A percentile compares a stretch with the other conserved stretches of the same genome.
These are phyloP conservation scores for Polytrichum formosum DNA, from an alignment of 225 moss, liverwort and hornwort species.

Conservation along the genomic window DNA sequence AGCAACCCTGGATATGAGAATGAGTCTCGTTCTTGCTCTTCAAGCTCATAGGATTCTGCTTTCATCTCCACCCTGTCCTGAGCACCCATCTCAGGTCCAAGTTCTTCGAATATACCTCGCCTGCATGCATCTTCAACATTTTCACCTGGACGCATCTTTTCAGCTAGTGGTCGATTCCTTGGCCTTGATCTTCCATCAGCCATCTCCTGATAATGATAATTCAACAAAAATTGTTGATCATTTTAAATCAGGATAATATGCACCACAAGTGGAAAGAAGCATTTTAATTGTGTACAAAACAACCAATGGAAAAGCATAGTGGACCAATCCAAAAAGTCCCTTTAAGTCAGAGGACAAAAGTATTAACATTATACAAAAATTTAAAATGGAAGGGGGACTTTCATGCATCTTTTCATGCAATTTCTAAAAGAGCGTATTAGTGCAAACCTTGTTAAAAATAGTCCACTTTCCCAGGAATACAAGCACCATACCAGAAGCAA, in stretches of 20 bases:
- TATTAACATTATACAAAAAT: not conserved
- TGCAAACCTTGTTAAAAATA: no score
- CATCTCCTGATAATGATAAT: slow-evolving; percentile 56
- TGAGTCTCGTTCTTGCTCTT: slow-evolving; percentile 79
- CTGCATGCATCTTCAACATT: slow-evolving; percentile 71
- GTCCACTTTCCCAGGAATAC: no score
- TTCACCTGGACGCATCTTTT: slow-evolving; percentile 93
- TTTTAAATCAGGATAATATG: not conserved
- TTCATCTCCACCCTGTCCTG: slow-evolving; percentile 56
- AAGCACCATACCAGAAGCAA: no score
- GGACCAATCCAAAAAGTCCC: no score
- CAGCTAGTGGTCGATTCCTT: slow-evolving; percentile 80
- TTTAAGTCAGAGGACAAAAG: not conserved
- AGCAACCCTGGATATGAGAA: slow-evolving; percentile 87
- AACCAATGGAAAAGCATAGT: no score
- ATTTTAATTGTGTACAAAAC: no score
- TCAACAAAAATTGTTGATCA: not conserved
- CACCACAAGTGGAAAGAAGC: not conserved
- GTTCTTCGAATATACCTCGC: slow-evolving; percentile 87
- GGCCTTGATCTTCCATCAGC: slow-evolving; percentile 66
- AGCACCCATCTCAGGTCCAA: slow-evolving; percentile 69
- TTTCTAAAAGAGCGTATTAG: not conserved
- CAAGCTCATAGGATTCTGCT: slow-evolving; percentile 58
- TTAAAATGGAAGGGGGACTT: not conserved
- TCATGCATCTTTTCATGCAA: no score